Evolutionary conservation across 805 yeast species (phyloP).

Genomic region (Candida boleticola): DNA sequence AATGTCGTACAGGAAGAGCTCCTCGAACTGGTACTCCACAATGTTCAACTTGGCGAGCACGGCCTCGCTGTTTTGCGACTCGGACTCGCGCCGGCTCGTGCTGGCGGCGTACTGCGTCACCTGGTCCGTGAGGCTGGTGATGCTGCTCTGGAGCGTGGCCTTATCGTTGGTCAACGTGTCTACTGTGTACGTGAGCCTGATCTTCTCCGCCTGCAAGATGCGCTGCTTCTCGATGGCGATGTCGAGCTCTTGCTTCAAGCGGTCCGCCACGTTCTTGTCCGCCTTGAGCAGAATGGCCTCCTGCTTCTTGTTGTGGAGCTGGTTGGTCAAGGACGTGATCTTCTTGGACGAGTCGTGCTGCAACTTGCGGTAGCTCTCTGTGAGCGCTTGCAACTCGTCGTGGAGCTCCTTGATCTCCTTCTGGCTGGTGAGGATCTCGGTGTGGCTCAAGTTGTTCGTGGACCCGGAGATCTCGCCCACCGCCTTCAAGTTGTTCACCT

Average conservation of each 20-base stretch:
- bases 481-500: conserved; percentile 27
- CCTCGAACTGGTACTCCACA: conserved; percentile 43
- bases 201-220: conserved; percentile 42
- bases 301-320: conserved; percentile 19
- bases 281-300: conserved; percentile 14
- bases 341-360: conserved; percentile 21
- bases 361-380: conserved; percentile 16
- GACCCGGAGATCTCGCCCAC: not conserved
- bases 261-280: conserved; percentile 20
- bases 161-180: conserved; percentile 41
- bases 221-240: conserved; percentile 44
- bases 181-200: conserved; percentile 37
- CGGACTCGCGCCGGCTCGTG: conserved; percentile 9
- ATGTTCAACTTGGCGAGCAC: conserved; percentile 18
- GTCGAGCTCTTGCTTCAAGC: conserved; percentile 36
- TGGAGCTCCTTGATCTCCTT: conserved; percentile 17
- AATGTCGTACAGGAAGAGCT: conserved; percentile 40
- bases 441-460: not conserved
- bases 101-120: conserved; percentile 23
- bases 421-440: conserved; percentile 6
- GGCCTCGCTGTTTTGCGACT: not conserved
- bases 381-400: conserved; percentile 14
- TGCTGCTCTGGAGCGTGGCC: conserved; percentile 29
- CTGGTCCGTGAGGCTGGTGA: conserved; percentile 39
- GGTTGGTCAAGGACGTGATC: conserved; percentile 20